These are phyloP conservation scores for Alternaria longipes DNA, from an alignment of 2,329 filamentous ascomycete species.

Conservation along the genomic window DNA sequence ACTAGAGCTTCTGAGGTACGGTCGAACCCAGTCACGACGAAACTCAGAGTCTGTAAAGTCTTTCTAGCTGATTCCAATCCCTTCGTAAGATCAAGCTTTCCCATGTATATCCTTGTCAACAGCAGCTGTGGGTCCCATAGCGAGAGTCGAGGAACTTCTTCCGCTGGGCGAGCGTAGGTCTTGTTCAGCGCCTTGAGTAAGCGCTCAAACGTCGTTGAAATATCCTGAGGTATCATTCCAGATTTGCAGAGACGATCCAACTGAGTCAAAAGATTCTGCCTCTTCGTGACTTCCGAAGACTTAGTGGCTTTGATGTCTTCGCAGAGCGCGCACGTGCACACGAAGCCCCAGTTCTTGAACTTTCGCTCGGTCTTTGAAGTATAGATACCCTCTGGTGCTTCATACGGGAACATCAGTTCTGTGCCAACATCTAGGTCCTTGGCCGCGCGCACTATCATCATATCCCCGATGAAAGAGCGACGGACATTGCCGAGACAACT, in stretches of 20 bases:
- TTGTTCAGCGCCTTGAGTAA: conserved; percentile 24
- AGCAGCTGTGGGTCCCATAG: conserved; percentile 30
- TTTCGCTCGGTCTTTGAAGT: neutral
- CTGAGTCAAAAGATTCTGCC: conserved; percentile 11
- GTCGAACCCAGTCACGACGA: conserved; percentile 24
- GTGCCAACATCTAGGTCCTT: conserved; percentile 34
- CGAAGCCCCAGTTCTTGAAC: conserved; percentile 27
- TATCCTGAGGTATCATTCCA: neutral
- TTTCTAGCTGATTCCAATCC: conserved; percentile 15
- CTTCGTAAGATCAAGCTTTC: conserved; percentile 11
- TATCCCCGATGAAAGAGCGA: conserved; percentile 53
- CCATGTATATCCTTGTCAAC: conserved; percentile 23
- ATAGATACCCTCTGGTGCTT: neutral
- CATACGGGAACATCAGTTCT: conserved; percentile 31
- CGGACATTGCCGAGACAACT: conserved; percentile 52
- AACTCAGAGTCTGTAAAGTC: conserved; percentile 20
- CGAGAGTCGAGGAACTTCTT: conserved; percentile 31
- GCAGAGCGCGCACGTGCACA: conserved; percentile 29
- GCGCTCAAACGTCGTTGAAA: conserved; percentile 14
- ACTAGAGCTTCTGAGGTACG: conserved; percentile 15
- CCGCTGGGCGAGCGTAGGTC: conserved; percentile 28
- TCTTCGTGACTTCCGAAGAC: conserved; percentile 2
- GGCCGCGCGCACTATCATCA: conserved; percentile 52
- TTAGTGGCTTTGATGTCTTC: conserved; percentile 19
- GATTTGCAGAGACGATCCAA: conserved; percentile 2